Percentiles rank a stretch among this genome's conserved stretches.
Conservation (phyloP, 495 filamentous ascomycete genomes). For the Aspergillus sclerotioniger region DNA sequence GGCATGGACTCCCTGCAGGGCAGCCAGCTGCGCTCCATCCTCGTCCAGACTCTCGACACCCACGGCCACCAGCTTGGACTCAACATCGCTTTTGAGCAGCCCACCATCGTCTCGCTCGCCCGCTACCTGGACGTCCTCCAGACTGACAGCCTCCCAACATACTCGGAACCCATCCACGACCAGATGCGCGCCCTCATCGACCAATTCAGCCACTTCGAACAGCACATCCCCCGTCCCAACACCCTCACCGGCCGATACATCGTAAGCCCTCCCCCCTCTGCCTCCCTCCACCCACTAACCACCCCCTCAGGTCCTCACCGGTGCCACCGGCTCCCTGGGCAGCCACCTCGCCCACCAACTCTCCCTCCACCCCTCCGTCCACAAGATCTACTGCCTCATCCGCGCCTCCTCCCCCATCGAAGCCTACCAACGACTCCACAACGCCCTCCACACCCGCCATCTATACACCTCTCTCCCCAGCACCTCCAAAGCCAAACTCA, state of each 20-base stretch:
- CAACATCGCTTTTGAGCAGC: constrained; percentile 49
- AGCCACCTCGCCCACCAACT: constrained; percentile 23
- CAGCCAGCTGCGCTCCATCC: constrained; percentile 46
- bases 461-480: constrained; percentile 21
- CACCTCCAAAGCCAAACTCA: constrained; percentile 33
- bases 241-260: constrained; percentile 20
- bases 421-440: constrained; percentile 47
- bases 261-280: constrained; percentile 9
- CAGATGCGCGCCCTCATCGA: constrained; percentile 37
- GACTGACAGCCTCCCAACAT: constrained; percentile 21
- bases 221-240: constrained; percentile 27
- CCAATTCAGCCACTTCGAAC: constrained; percentile 38
- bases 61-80: constrained; percentile 34
- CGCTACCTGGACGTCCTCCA: constrained; percentile 26
- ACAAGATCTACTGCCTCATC: constrained; percentile 54
- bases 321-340: constrained; percentile 27
- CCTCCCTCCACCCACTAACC: background rate
- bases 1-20: constrained; percentile 57
- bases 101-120: constrained; percentile 36
- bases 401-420: constrained; percentile 46
- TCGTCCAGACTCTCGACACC: constrained; percentile 28
- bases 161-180: constrained; percentile 25
- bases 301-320: constrained; percentile 20
- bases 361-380: constrained; percentile 24
- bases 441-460: constrained; percentile 41